Conservation (phyloP, 1,284 basidiomycete species). For the Ustilago vetiveriae region DNA sequence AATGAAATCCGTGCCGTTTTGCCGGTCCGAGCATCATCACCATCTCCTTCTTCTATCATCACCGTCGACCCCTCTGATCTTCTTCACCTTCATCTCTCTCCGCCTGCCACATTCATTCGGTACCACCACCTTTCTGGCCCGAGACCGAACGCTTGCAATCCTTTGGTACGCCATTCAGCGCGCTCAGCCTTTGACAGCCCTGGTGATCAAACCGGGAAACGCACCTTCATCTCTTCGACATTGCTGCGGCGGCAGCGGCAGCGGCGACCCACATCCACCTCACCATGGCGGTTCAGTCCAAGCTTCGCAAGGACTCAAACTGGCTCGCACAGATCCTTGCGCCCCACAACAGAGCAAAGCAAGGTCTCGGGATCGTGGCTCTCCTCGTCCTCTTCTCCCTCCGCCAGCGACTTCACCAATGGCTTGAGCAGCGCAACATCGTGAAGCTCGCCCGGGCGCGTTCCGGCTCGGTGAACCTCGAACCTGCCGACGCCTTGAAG, state of each 20-base stretch:
- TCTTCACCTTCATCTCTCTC: not conserved
- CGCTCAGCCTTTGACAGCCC: too few relatives aligned
- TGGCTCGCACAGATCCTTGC: slow-evolving; percentile 33
- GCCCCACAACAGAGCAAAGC: slow-evolving; percentile 21
- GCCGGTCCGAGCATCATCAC: not conserved
- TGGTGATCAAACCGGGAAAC: too few relatives aligned
- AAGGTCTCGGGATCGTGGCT: slow-evolving; percentile 24
- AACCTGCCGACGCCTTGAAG: slow-evolving; percentile 54
- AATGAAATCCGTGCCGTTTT: too few relatives aligned
- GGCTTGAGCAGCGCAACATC: slow-evolving; percentile 15
- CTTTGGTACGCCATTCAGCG: too few relatives aligned
- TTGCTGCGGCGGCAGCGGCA: too few relatives aligned
- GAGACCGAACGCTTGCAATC: too few relatives aligned
- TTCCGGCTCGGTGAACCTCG: slow-evolving; percentile 19
- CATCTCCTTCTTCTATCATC: not conserved
- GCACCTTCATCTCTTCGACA: too few relatives aligned
- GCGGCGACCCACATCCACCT: not conserved
- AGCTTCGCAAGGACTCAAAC: slow-evolving; percentile 29
- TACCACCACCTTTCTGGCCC: too few relatives aligned
- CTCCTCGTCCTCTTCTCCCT: slow-evolving; percentile 42
- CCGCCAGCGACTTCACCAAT: slow-evolving; percentile 25
- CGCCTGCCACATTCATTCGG: not conserved
- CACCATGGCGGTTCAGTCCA: slow-evolving; percentile 44
- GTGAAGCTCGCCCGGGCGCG: slow-evolving; percentile 9
- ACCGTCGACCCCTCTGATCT: too few relatives aligned